Conservation (phyloP, 208 protist species). For the Vickermania ingenoplastis region DNA sequence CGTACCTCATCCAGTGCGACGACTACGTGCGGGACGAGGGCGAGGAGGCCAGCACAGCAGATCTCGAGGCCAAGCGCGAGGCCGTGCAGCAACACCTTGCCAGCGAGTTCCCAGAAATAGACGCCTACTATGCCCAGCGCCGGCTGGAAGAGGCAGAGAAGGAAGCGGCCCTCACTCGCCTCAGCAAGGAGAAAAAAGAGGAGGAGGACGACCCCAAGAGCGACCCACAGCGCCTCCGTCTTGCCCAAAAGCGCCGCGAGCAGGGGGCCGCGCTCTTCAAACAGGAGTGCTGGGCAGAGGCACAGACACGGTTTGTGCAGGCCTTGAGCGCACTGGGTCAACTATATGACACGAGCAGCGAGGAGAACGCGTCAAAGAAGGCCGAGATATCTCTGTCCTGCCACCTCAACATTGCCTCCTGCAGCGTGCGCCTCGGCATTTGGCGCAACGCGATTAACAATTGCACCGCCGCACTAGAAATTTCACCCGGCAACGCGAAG, state of each 20-base stretch:
- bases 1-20: conserved; percentile 23
- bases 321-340: conserved; percentile 47
- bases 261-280: conserved; percentile 66
- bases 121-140: conserved; percentile 20
- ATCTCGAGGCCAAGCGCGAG: conserved; percentile 13
- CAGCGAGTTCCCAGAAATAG: conserved; percentile 24
- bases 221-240: conserved; percentile 61
- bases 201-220: conserved; percentile 58
- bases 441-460: conserved; percentile 65
- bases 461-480: conserved; percentile 43
- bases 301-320: conserved; percentile 67
- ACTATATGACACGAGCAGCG: conserved; percentile 49
- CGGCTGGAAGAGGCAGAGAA: conserved; percentile 22
- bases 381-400: conserved; percentile 57
- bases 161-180: conserved; percentile 35
- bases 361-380: conserved; percentile 40
- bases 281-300: conserved; percentile 54
- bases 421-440: conserved; percentile 49
- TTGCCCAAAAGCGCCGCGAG: conserved; percentile 56
- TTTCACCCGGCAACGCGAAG: conserved; percentile 42
- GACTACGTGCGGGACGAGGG: conserved; percentile 28
- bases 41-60: conserved; percentile 14
- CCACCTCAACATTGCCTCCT: conserved; percentile 75
- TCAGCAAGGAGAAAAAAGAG: conserved; percentile 33
- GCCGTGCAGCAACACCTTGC: conserved; percentile 22